Evolutionary conservation across 164 flowering plant genomes (phyloP).

Genomic region (Annona cherimola): DNA sequence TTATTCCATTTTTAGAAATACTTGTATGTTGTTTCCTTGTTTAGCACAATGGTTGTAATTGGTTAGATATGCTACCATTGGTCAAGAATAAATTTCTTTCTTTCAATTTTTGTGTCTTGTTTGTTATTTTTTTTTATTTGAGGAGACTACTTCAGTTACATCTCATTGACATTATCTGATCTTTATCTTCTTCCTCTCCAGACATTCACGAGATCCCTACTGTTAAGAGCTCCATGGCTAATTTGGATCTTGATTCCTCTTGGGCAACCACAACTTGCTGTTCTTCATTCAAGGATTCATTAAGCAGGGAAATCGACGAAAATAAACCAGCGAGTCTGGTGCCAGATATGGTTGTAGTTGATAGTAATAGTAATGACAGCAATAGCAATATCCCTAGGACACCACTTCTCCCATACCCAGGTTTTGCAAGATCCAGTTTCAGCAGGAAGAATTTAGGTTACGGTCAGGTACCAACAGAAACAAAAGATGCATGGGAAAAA

Average conservation of each 20-base stretch:
- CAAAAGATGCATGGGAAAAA: slow-evolving; percentile 54
- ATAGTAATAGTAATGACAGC: slow-evolving; percentile 17
- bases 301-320: slow-evolving; percentile 31
- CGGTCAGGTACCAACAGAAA: slow-evolving; percentile 51
- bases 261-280: slow-evolving; percentile 30
- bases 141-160: no score
- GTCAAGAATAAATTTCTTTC: no score
- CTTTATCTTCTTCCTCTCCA: no score
- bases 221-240: slow-evolving; percentile 30
- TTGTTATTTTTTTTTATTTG: no score
- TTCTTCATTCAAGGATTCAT: slow-evolving; percentile 26
- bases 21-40: no score
- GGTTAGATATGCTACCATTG: no score
- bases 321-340: slow-evolving; percentile 25
- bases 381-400: slow-evolving; percentile 30
- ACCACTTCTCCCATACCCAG: slow-evolving; percentile 44
- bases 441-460: slow-evolving; percentile 10
- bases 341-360: slow-evolving; percentile 18
- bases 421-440: slow-evolving; percentile 1
- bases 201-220: no score
- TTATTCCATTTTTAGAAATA: no score
- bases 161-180: no score
- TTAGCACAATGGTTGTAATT: no score
- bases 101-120: no score
- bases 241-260: slow-evolving; percentile 26